A percentile compares a stretch with the other conserved stretches of the same genome.
These are phyloP conservation scores for Ambispora gerdemannii DNA, from an alignment of 192 early-diverging fungal genomes.

Conservation along the genomic window DNA sequence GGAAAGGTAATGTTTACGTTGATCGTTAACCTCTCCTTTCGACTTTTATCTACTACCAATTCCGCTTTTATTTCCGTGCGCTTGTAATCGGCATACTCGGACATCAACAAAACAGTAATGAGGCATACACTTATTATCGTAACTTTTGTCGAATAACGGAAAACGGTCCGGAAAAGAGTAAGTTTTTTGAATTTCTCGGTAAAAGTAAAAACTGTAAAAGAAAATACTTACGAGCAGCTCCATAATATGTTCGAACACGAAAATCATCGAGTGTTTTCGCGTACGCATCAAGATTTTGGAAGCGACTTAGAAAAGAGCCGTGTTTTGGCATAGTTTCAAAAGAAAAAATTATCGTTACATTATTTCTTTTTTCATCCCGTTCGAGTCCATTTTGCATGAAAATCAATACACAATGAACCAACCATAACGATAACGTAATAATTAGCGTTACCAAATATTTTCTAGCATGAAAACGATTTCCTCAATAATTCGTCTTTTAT, in stretches of 20 bases:
- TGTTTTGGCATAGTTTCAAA: conserved; percentile 10
- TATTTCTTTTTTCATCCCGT: too few relatives aligned
- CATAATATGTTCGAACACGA: conserved; percentile 73
- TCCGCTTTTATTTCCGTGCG: conserved; percentile 64
- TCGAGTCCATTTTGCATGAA: too few relatives aligned
- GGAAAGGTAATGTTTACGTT: conserved; percentile 90
- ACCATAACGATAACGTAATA: too few relatives aligned
- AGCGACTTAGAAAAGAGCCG: conserved; percentile 45
- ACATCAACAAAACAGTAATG: conserved; percentile 72
- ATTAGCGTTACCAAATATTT: too few relatives aligned
- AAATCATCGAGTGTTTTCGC: conserved; percentile 98
- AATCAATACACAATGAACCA: too few relatives aligned
- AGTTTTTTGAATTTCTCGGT: background rate
- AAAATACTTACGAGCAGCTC: conserved; percentile 60
- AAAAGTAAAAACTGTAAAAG: conserved; percentile 8
- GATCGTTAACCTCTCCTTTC: conserved; percentile 88
- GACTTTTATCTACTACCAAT: conserved; percentile 76
- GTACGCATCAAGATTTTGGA: conserved; percentile 79
- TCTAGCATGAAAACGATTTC: too few relatives aligned
- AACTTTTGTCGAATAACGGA: conserved; percentile 50
- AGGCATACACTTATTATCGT: conserved; percentile 73
- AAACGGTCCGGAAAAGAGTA: background rate
- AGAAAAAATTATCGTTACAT: background rate
- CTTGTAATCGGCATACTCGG: conserved; percentile 81
- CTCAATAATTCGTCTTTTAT: too few relatives aligned